Evolutionary conservation across 1,284 basidiomycete genomes (phyloP), one percentile per base, ranked within the genome.

Genomic region (Thecaphora thlaspeos): DNA sequence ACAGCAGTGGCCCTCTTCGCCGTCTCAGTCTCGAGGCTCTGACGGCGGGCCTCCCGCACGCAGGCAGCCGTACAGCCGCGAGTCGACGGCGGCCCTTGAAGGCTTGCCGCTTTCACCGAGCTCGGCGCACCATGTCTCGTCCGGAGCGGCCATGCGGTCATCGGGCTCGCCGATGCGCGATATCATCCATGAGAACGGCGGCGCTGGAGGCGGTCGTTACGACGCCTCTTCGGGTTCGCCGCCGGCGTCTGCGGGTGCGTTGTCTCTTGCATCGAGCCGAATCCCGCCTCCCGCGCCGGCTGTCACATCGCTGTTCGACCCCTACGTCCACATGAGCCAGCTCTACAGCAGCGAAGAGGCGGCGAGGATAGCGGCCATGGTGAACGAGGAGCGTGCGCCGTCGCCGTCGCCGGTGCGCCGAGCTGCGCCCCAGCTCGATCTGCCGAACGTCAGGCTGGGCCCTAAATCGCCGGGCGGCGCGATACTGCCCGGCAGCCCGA

Each of bases 211-310:
- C n/a, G n/a, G n/a, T n/a, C n/a, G n/a, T n/a, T n/a, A n/a, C n/a
- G n/a, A n/a, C n/a, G n/a, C n/a, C n/a, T n/a, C n/a, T n/a, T n/a
- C n/a, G n/a, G n/a, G n/a, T n/a, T n/a, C n/a, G n/a, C n/a, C 26
- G 26, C 11, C 26, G 26, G 7, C 26, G 7, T 5, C 26, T 11
- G 26, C 26, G 7, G 11, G 26, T 11, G 26, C 26, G 11, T 28
- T 11, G 26, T 28, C 26, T 5, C 11, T 51, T n/a, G 48, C 52
- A 9, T 51, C 49, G 5, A 51, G 46, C 34, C 51, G 48, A 19
- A 60, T 64, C 19, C 49, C 52, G 4, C 57, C 56, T 17, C 57
- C 57, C 7, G 55, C 55, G 3, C 57, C 59, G 4, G 34, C 55
- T 11, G 15, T 40, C 11, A 51, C 57, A 0, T 56, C 53, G 9